Evolutionary conservation across 2,329 filamentous ascomycete species (phyloP).

Genomic region (Fusarium nelsonii): DNA sequence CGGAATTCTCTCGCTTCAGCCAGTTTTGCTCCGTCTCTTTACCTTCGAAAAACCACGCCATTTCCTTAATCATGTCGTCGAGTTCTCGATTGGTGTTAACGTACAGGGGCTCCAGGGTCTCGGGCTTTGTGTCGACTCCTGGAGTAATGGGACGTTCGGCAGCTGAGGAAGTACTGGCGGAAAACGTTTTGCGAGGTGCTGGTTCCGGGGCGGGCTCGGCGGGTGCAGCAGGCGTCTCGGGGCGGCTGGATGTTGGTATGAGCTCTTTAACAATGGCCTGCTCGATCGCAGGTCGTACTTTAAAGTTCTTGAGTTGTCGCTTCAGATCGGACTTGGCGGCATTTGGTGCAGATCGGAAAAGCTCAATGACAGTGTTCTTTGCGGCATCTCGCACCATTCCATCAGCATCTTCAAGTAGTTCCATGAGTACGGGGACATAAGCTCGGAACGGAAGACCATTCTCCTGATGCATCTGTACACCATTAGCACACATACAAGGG

Average conservation of each 20-base stretch:
- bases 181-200: conserved; percentile 59
- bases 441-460: conserved; percentile 82
- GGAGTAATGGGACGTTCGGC: conserved; percentile 70
- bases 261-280: conserved; percentile 83
- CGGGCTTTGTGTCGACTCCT: conserved; percentile 72
- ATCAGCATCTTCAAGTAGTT: conserved; percentile 90
- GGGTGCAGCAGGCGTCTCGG: conserved; percentile 59
- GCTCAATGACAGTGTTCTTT: conserved; percentile 84
- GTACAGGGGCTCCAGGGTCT: conserved; percentile 82
- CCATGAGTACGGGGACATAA: conserved; percentile 86
- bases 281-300: conserved; percentile 88
- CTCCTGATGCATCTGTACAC: conserved; percentile 79
- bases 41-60: conserved; percentile 86
- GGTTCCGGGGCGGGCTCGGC: conserved; percentile 46
- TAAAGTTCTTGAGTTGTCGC: conserved; percentile 84
- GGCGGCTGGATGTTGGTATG: conserved; percentile 62
- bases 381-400: conserved; percentile 87
- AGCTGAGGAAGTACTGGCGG: conserved; percentile 65
- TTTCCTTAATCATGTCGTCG: conserved; percentile 87
- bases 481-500: conserved; percentile 22
- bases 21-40: conserved; percentile 93
- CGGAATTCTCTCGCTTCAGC: conserved; percentile 85
- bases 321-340: conserved; percentile 90
- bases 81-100: conserved; percentile 87
- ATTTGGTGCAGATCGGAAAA: conserved; percentile 86